These are phyloP conservation scores for Phascolomyces articulosus DNA, from an alignment of 371 early-diverging fungal genomes.

Conservation along the genomic window DNA sequence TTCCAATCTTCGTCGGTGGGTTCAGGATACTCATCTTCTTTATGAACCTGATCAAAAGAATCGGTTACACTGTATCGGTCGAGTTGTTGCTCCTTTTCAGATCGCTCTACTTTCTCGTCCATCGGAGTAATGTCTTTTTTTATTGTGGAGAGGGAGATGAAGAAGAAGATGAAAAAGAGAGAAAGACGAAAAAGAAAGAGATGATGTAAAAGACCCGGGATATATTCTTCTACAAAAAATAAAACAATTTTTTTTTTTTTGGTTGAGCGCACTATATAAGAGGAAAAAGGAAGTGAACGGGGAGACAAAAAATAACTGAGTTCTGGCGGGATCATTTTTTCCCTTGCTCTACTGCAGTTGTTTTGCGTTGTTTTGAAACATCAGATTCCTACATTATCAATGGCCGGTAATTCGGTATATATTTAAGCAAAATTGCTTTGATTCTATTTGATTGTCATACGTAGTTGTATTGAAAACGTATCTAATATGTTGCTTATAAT, in stretches of 20 bases:
- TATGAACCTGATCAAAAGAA: background rate
- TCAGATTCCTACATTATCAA: no score
- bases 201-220: background rate
- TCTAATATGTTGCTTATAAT: no score
- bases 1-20: conserved; percentile 57
- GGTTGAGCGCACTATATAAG: background rate
- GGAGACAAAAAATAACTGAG: background rate
- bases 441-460: no score
- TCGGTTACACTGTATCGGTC: background rate
- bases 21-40: conserved; percentile 16
- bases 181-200: background rate
- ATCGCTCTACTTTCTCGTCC: conserved; percentile 2
- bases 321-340: background rate
- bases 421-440: no score
- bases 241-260: background rate
- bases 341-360: background rate
- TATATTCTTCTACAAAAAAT: background rate
- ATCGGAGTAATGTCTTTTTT: background rate
- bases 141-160: background rate
- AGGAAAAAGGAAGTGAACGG: background rate
- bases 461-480: no score
- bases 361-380: background rate
- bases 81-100: background rate
- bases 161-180: background rate
- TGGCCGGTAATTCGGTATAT: no score